Evolutionary conservation across 2,329 filamentous ascomycete species (phyloP), one percentile per base, ranked within the genome.

Genomic region (Epichloe coenophiala): DNA sequence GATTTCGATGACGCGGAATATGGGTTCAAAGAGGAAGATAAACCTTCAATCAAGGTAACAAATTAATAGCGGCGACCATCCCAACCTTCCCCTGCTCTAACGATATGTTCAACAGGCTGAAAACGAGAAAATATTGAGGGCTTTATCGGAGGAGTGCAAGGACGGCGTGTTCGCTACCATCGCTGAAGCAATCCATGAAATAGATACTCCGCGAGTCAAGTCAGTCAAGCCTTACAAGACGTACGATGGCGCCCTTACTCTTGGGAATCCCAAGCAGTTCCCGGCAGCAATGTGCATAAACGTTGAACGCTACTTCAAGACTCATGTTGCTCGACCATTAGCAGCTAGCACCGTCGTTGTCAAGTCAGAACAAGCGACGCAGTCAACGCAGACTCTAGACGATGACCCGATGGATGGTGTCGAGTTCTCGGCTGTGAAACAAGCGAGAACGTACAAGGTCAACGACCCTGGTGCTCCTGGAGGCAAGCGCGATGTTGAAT

Each of bases 1-100:
- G 93, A 98, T 64, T 97, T 98, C 65, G 89, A 98, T 62, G 89
- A 96, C 63, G 64, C 80, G 1, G 89, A 95, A 2, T 95, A 84
- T 61, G 90, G 90, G 41, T 86, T 88, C 63, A 95, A 95, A 65
- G 91, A 97, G 68, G 89, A 96, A 64, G 79, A 86, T 56, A 98
- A 98, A 63, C 70, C 83, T 17, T 57, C 64, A 0, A 63, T 66
- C 48, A 97, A 97, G 74, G 82, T 84, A 60, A 40, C 49, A 48
- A 48, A 51, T n/a, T 23, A 15, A 35, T 17, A 21, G 8, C 4
- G 3, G 40, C 33, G 23, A 31, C 19, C 12, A 17, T 45, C 13
- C 19, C 5, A 4, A 5, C 11, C 9, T 37, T 6, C 6, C 12
- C 15, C 9, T 39, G 3, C 3, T 45, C 48, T 49, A 40, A 50